Percentiles rank a stretch among this genome's conserved stretches.
Conservation (phyloP, 2,329 filamentous ascomycete genomes). For the Pseudogymnoascus verrucosus region DNA sequence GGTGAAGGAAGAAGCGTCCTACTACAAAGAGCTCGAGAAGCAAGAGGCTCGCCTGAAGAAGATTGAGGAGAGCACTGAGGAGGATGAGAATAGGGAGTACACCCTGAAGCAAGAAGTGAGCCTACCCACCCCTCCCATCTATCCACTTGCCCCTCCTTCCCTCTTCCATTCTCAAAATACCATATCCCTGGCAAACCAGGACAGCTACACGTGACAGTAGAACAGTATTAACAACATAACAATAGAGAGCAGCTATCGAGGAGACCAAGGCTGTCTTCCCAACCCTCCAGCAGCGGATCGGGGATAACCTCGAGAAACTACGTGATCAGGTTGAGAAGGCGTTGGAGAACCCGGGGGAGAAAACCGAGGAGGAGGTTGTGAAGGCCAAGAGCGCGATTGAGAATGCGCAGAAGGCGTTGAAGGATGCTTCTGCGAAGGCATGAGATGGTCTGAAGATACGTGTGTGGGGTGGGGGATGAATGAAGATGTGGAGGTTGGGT, state of each 20-base stretch:
- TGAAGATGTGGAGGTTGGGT: neutral
- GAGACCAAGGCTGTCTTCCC: conserved; percentile 82
- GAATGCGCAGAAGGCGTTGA: conserved; percentile 45
- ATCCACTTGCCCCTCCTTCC: neutral
- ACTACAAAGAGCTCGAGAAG: conserved; percentile 74
- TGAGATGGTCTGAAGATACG: no score
- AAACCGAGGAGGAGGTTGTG: conserved; percentile 44
- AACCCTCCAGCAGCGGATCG: conserved; percentile 62
- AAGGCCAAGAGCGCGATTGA: conserved; percentile 39
- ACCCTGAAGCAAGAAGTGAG: conserved; percentile 79
- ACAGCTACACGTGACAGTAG: neutral
- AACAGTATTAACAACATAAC: neutral
- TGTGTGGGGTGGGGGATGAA: neutral
- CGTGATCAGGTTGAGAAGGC: conserved; percentile 67
- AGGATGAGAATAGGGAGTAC: conserved; percentile 69
- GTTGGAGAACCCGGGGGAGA: conserved; percentile 38
- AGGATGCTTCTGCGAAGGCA: conserved; percentile 36
- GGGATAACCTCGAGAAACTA: conserved; percentile 61
- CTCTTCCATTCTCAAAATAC: neutral
- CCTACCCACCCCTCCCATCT: conserved; percentile 7
- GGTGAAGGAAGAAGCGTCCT: conserved; percentile 84
- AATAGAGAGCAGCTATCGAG: conserved; percentile 50
- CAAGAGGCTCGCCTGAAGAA: conserved; percentile 66
- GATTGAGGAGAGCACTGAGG: conserved; percentile 40
- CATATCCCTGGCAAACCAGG: neutral